phyloP scores from a whole-genome alignment of 352 stramenopile species.

The Phytophthora vignae region DNA sequence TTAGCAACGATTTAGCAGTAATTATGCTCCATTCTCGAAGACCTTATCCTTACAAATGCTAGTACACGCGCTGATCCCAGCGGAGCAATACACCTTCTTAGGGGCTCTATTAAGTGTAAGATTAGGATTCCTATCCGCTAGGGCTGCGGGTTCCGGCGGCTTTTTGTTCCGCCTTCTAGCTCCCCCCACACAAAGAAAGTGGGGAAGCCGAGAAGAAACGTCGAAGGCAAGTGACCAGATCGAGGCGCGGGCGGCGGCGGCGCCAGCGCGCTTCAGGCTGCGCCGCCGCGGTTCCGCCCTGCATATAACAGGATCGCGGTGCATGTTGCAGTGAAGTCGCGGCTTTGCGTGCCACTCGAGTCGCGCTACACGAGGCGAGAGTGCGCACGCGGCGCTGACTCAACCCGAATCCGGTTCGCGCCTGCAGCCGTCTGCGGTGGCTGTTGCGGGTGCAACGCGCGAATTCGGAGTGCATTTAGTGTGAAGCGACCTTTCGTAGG shows the following conservation, averaged over 20 bases:
- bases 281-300: not conserved
- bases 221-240: conserved; percentile 46
- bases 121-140: conserved; percentile 12
- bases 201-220: conserved; percentile 47
- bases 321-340: conserved; percentile 1
- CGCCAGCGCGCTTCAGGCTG: not conserved
- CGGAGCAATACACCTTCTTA: conserved; percentile 7
- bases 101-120: conserved; percentile 2
- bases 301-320: conserved; percentile 1
- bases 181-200: conserved; percentile 46
- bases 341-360: conserved; percentile 2
- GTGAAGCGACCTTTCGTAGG: conserved; percentile 24
- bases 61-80: not conserved
- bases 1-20: not conserved
- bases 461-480: conserved; percentile 15
- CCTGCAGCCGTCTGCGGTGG: conserved; percentile 12
- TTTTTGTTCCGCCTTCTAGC: conserved; percentile 39
- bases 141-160: conserved; percentile 16
- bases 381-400: conserved; percentile 1
- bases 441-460: conserved; percentile 17
- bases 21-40: conserved; percentile 35
- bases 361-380: conserved; percentile 13
- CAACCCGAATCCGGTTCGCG: conserved; percentile 3
- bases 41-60: conserved; percentile 13
- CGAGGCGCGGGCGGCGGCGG: not conserved